Evolutionary conservation across 371 early-diverging fungal genomes (phyloP), one percentile per base, ranked within the genome.

Genomic region (Saksenaea vasiformis): DNA sequence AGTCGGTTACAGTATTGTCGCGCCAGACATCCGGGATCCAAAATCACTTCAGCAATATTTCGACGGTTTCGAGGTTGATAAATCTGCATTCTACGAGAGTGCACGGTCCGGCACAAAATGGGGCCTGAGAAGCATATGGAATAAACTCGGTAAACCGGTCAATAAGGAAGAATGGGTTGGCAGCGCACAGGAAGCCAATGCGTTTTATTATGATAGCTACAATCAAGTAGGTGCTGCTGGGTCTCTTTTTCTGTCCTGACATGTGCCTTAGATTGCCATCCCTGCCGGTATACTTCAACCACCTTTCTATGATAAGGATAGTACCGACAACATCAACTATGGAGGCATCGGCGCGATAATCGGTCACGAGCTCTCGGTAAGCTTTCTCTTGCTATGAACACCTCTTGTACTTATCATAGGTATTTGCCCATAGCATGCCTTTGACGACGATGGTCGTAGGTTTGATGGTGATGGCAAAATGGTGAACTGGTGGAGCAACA

Each of bases 401-500:
- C 41, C 5, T 26, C n/a, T 26, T 13, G 10, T 15, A 38, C 44
- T 8, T 44, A 44, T n/a, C 17, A 10, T 15, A 19, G 19, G 7
- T 19, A 17, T 19, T 0, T 38, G 3, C 24, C 43, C 14, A 37
- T 67, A 79, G 77, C 83, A 83, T 58, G 80, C 74, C 1, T 79
- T 80, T 56, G 83, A 83, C 56, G 73, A 67, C 44, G 62, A 34
- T 13, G 89, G 89, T 37, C 74, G 83, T 51, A 69, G 78, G 39
- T 89, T 74, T 67, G 86, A 89, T 62, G 60, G 66, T 27, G 57
- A 74, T 9, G 77, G 77, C 44, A 62, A 64, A 38, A 37, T 71
- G 27, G 73, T 55, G 9, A 73, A 86, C 64, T 90, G 91, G 91
- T 90, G 90, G 90, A 79, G 82, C 5, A 71, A 82, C 7, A 60